phyloP scores from a whole-genome alignment of 1,284 basidiomycete genomes.

The Dichomitus squalens region DNA sequence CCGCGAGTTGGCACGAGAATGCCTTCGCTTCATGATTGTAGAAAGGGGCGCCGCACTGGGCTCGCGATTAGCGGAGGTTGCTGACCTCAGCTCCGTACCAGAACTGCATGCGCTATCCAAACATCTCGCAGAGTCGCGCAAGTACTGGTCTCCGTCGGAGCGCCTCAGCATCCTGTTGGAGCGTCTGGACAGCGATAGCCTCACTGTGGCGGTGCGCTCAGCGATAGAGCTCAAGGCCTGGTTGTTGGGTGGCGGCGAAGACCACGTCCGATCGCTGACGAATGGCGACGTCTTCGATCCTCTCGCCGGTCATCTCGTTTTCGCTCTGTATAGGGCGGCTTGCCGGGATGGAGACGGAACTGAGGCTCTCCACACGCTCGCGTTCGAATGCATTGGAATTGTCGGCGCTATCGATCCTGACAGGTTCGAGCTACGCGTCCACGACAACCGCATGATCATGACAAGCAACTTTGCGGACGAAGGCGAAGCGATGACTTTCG shows the following conservation, averaged over 20 bases:
- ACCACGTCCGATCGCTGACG: slow-evolving; percentile 62
- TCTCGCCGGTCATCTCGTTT: slow-evolving; percentile 71
- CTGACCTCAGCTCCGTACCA: slow-evolving; percentile 72
- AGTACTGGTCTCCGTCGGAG: slow-evolving; percentile 52
- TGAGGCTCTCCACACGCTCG: slow-evolving; percentile 66
- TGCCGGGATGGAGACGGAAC: slow-evolving; percentile 80
- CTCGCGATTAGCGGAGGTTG: slow-evolving; percentile 73
- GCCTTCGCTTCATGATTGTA: slow-evolving; percentile 74
- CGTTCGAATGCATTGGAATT: slow-evolving; percentile 93
- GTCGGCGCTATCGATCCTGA: slow-evolving; percentile 97
- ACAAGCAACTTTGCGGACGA: slow-evolving; percentile 84
- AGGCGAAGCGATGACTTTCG: slow-evolving; percentile 81
- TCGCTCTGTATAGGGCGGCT: slow-evolving; percentile 71
- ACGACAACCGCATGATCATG: slow-evolving; percentile 73
- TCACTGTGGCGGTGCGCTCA: slow-evolving; percentile 78
- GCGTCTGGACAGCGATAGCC: slow-evolving; percentile 81
- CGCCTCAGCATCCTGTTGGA: slow-evolving; percentile 74
- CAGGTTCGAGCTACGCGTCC: slow-evolving; percentile 73
- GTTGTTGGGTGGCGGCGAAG: slow-evolving; percentile 54
- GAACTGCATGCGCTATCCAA: slow-evolving; percentile 58
- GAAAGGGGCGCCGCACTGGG: slow-evolving; percentile 61
- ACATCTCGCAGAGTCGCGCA: slow-evolving; percentile 53
- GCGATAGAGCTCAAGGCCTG: slow-evolving; percentile 78
- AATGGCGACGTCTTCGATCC: slow-evolving; percentile 89
- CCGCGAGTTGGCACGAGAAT: slow-evolving; percentile 57